A percentile compares a stretch with the other conserved stretches of the same genome.
Evolutionary conservation across 2,329 filamentous ascomycete genomes (phyloP).

Genomic region (Colletotrichum euphorbiae): DNA sequence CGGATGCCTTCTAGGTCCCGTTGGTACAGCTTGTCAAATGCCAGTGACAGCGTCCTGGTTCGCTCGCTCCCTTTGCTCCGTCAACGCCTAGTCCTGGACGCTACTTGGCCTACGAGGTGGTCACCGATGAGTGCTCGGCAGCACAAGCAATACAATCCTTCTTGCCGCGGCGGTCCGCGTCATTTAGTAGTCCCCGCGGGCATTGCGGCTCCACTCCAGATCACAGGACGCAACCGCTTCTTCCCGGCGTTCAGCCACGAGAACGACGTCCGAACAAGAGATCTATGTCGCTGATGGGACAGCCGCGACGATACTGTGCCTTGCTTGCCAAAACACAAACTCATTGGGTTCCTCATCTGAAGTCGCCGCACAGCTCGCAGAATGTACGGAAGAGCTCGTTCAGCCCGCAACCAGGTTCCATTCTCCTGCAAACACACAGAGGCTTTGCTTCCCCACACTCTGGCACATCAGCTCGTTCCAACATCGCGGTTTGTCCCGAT

Average conservation of each 20-base stretch:
- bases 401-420: not conserved
- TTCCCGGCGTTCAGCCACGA: not conserved
- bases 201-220: not conserved
- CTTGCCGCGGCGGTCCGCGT: not conserved
- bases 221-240: not conserved
- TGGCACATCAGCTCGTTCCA: not conserved
- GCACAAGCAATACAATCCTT: not conserved
- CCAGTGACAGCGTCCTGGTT: conserved; percentile 2
- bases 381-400: not conserved
- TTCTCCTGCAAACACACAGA: not conserved
- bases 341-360: conserved; percentile 23
- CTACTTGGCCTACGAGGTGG: not conserved
- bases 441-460: conserved; percentile 11
- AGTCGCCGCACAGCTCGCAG: not conserved
- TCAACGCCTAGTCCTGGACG: not conserved
- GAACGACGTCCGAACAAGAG: not conserved
- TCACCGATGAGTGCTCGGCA: conserved; percentile 8
- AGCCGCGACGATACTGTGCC: not conserved
- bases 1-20: conserved; percentile 16
- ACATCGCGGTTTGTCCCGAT: conserved; percentile 18
- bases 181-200: not conserved
- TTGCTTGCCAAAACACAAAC: not conserved
- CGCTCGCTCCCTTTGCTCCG: conserved; percentile 19
- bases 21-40: conserved; percentile 24
- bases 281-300: not conserved